Conservation (phyloP, 2,329 filamentous ascomycete species). For the Fusarium staphyleae region DNA sequence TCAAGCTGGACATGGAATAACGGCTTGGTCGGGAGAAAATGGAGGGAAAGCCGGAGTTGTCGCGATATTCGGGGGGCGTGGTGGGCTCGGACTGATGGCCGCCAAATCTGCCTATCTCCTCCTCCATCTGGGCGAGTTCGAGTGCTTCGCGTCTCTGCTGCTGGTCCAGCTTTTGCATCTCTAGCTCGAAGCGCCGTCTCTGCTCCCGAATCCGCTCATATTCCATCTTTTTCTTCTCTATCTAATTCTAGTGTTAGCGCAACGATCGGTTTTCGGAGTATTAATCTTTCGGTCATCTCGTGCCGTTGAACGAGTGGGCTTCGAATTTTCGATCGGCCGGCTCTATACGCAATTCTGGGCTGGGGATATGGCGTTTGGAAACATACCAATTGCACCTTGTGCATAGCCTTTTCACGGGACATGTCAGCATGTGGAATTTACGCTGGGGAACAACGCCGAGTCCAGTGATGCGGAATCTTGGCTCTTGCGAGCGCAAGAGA, state of each 20-base stretch:
- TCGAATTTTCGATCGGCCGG: not conserved
- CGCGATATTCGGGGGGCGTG: slow-evolving; percentile 91
- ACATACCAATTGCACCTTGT: slow-evolving; percentile 81
- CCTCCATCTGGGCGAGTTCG: slow-evolving; percentile 84
- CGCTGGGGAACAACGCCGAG: not conserved
- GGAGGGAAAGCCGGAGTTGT: slow-evolving; percentile 76
- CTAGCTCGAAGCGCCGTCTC: slow-evolving; percentile 86
- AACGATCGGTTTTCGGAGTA: not conserved
- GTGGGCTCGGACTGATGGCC: slow-evolving; percentile 94
- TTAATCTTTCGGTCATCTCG: not conserved
- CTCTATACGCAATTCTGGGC: not conserved
- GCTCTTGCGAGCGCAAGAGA: not conserved
- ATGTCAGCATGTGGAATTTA: slow-evolving; percentile 34
- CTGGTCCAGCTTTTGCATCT: slow-evolving; percentile 88
- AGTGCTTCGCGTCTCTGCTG: slow-evolving; percentile 83
- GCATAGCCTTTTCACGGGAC: slow-evolving; percentile 61
- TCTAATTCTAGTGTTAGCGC: slow-evolving; percentile 61
- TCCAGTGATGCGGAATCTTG: slow-evolving; percentile 19
- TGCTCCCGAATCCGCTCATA: slow-evolving; percentile 92
- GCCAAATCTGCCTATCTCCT: slow-evolving; percentile 70
- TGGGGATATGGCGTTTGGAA: slow-evolving; percentile 6
- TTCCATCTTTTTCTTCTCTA: slow-evolving; percentile 92
- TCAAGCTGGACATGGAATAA: slow-evolving; percentile 87
- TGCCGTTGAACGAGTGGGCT: slow-evolving; percentile 6
- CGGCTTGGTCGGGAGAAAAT: slow-evolving; percentile 85